Evolutionary conservation across 2,329 filamentous ascomycete genomes (phyloP).

Genomic region (Clonostachys rosea): DNA sequence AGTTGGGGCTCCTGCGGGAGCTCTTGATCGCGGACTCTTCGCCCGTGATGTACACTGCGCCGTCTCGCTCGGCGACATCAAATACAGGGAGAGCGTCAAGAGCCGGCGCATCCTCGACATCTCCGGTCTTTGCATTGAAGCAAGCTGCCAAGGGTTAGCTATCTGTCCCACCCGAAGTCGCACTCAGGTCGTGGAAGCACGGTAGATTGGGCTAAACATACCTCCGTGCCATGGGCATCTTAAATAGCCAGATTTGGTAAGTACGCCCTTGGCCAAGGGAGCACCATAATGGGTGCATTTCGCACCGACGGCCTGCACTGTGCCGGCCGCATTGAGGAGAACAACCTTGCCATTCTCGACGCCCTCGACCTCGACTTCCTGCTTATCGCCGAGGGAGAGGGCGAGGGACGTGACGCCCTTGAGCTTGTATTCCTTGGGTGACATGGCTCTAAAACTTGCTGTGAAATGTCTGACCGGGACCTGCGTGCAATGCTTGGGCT

Average conservation of each 20-base stretch:
- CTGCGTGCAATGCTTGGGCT: too few relatives aligned
- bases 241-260: conserved; percentile 75
- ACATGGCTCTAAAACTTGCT: too few relatives aligned
- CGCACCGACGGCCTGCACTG: conserved; percentile 73
- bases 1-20: conserved; percentile 67
- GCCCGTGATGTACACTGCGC: conserved; percentile 77
- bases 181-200: not conserved
- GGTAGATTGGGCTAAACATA: conserved; percentile 29
- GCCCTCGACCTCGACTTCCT: conserved; percentile 87
- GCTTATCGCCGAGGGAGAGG: conserved; percentile 76
- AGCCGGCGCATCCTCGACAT: conserved; percentile 92
- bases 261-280: conserved; percentile 78
- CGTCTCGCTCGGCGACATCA: conserved; percentile 74
- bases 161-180: not conserved
- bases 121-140: conserved; percentile 84
- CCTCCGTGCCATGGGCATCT: conserved; percentile 97
- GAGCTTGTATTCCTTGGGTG: conserved; percentile 55
- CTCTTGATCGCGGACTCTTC: conserved; percentile 75
- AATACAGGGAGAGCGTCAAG: conserved; percentile 83
- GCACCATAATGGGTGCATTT: conserved; percentile 93
- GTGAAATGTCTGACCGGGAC: too few relatives aligned
- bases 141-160: conserved; percentile 56
- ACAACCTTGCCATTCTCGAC: conserved; percentile 83
- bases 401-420: conserved; percentile 73
- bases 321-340: conserved; percentile 71